Percentiles rank a stretch among this genome's conserved stretches.
Conservation (phyloP, 768 basidiomycete species). For the Exsudoporus frostii region DNA sequence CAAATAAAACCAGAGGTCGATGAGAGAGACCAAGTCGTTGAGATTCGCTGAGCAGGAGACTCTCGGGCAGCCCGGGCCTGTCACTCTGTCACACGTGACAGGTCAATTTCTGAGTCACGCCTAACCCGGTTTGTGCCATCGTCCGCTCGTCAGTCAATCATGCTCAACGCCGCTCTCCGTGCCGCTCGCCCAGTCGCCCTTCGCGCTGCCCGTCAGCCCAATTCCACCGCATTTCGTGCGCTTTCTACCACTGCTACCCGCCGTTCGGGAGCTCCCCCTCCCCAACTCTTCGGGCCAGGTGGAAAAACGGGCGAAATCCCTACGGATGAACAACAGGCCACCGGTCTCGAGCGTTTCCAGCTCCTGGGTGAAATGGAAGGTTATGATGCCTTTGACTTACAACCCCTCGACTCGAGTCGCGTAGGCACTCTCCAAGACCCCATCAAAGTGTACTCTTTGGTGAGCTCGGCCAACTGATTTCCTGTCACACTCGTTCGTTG, state of each 20-base stretch:
- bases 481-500: not conserved
- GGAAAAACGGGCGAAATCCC: conserved; percentile 72
- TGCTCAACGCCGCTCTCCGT: conserved; percentile 29
- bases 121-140: conserved; percentile 26
- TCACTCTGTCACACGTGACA: conserved; percentile 26
- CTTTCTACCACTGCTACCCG: conserved; percentile 57
- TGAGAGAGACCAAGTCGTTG: no score
- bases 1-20: not conserved
- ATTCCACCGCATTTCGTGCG: conserved; percentile 41
- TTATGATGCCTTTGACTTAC: conserved; percentile 84
- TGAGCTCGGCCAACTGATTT: conserved; percentile 38
- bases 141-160: conserved; percentile 12
- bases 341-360: conserved; percentile 95
- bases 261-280: conserved; percentile 58
- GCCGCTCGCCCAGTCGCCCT: conserved; percentile 26
- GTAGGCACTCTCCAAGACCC: conserved; percentile 87
- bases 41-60: no score
- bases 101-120: conserved; percentile 23
- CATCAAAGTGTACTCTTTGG: conserved; percentile 82
- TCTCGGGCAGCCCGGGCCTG: not conserved
- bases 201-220: conserved; percentile 19
- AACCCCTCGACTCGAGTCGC: conserved; percentile 78
- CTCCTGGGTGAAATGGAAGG: conserved; percentile 86
- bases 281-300: conserved; percentile 69
- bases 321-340: conserved; percentile 86